Percentiles rank a stretch among this genome's conserved stretches.
phyloP scores from a whole-genome alignment of 1,284 basidiomycete species.

The Sphagnurus paluster region DNA sequence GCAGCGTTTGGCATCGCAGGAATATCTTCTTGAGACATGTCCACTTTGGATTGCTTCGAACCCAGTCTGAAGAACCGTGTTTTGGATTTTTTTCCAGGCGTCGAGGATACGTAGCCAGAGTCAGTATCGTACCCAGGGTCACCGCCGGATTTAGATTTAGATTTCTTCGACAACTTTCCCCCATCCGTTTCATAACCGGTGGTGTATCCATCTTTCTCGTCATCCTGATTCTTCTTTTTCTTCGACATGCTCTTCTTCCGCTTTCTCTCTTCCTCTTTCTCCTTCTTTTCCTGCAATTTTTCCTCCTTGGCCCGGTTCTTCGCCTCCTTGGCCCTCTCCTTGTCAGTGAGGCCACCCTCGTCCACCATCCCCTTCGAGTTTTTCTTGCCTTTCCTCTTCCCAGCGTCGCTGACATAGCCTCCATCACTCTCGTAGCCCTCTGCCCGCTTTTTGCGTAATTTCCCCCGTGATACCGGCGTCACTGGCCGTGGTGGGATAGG shows the following conservation, averaged over 20 bases:
- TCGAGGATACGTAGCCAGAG: conserved; percentile 29
- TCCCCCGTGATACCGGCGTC: conserved; percentile 32
- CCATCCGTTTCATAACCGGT: conserved; percentile 33
- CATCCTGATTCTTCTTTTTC: conserved; percentile 32
- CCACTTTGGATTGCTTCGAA: conserved; percentile 34
- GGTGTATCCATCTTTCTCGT: conserved; percentile 20
- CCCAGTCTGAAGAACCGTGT: conserved; percentile 35
- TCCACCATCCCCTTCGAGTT: conserved; percentile 30
- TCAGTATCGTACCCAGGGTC: conserved; percentile 39
- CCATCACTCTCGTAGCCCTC: conserved; percentile 59
- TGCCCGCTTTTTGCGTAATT: conserved; percentile 36
- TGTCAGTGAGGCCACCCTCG: conserved; percentile 12
- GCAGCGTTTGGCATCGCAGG: conserved; percentile 35
- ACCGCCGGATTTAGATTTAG: conserved; percentile 27
- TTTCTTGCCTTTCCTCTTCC: conserved; percentile 38
- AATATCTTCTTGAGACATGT: conserved; percentile 27
- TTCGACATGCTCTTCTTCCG: conserved; percentile 45
- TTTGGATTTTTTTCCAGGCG: conserved; percentile 30
- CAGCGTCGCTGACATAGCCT: conserved; percentile 47
- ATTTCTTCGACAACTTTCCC: conserved; percentile 22
- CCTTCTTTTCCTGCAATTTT: conserved; percentile 37
- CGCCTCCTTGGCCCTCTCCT: conserved; percentile 23
- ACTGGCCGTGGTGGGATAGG: conserved; percentile 26
- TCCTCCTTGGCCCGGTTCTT: conserved; percentile 28
- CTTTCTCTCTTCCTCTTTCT: conserved; percentile 33